A percentile compares a stretch with the other conserved stretches of the same genome.
phyloP scores from a whole-genome alignment of 495 filamentous ascomycete genomes.

The Melanomma pulvis-pyrius region DNA sequence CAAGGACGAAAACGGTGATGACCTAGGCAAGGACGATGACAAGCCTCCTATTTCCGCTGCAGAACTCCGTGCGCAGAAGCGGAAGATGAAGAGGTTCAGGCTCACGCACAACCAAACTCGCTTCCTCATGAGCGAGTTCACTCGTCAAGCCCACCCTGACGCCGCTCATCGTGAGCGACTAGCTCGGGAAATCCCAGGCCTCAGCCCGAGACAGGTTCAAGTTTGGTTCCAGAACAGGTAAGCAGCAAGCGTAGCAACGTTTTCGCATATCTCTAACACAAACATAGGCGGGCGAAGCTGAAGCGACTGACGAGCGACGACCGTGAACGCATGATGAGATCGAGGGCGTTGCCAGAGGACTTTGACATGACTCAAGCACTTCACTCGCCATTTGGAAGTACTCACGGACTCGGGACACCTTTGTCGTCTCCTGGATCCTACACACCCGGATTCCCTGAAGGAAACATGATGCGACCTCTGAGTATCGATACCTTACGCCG shows the following conservation, averaged over 20 bases:
- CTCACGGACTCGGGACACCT: slow-evolving; percentile 52
- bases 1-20: slow-evolving; percentile 52
- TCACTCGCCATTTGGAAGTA: slow-evolving; percentile 67
- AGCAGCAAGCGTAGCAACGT: slow-evolving; percentile 38
- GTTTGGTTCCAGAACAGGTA: slow-evolving; percentile 99
- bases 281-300: slow-evolving; percentile 81
- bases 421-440: slow-evolving; percentile 57
- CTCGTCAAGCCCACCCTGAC: slow-evolving; percentile 92
- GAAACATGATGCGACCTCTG: slow-evolving; percentile 60
- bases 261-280: slow-evolving; percentile 37
- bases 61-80: slow-evolving; percentile 75
- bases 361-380: slow-evolving; percentile 92
- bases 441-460: slow-evolving; percentile 53
- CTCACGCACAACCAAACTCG: slow-evolving; percentile 96
- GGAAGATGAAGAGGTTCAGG: slow-evolving; percentile 94
- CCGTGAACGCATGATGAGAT: slow-evolving; percentile 91
- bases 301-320: slow-evolving; percentile 93
- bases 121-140: slow-evolving; percentile 96
- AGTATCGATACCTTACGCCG: slow-evolving; percentile 64
- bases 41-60: slow-evolving; percentile 64
- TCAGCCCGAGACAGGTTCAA: slow-evolving; percentile 93
- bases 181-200: slow-evolving; percentile 87
- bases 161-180: slow-evolving; percentile 88
- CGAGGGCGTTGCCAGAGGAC: slow-evolving; percentile 84
- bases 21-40: slow-evolving; percentile 53